phyloP scores from a whole-genome alignment of 192 early-diverging fungal genomes.

The Podila clonocystis region DNA sequence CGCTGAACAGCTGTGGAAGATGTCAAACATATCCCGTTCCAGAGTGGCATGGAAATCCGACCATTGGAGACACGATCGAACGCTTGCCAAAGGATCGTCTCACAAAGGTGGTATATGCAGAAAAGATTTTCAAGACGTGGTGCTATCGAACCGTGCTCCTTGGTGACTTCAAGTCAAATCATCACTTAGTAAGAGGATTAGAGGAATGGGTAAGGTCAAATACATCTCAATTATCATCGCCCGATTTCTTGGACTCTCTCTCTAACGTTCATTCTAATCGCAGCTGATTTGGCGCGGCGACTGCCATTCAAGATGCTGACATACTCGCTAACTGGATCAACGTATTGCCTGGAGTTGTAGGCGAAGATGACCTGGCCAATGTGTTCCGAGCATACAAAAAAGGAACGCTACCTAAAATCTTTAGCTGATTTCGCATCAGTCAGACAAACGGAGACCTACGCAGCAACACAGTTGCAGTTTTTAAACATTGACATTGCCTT shows the following conservation, averaged over 20 bases:
- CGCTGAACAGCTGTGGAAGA: neutral
- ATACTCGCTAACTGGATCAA: conserved; percentile 31
- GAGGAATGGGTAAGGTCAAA: neutral
- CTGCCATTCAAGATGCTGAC: conserved; percentile 33
- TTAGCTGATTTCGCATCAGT: too few relatives aligned
- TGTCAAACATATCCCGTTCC: conserved; percentile 2
- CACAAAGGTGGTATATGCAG: conserved; percentile 19
- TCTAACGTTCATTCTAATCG: neutral
- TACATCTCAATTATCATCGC: too few relatives aligned
- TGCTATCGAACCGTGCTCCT: conserved; percentile 9
- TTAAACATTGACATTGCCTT: too few relatives aligned
- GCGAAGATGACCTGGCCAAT: neutral
- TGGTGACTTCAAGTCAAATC: conserved; percentile 14
- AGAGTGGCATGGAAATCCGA: neutral
- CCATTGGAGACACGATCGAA: conserved; percentile 28
- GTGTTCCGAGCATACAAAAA: conserved; percentile 5
- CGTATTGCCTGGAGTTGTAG: neutral
- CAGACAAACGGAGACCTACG: too few relatives aligned
- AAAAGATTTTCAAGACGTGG: conserved; percentile 36
- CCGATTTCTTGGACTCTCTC: neutral
- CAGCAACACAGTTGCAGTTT: too few relatives aligned
- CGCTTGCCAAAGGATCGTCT: conserved; percentile 13
- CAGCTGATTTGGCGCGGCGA: conserved; percentile 9
- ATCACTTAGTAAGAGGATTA: neutral
- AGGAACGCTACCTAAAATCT: conserved; percentile 5